Percentiles rank a stretch among this genome's conserved stretches.
Conservation (phyloP, 805 yeast species). For the Zygotorulaspora chibaensis region DNA sequence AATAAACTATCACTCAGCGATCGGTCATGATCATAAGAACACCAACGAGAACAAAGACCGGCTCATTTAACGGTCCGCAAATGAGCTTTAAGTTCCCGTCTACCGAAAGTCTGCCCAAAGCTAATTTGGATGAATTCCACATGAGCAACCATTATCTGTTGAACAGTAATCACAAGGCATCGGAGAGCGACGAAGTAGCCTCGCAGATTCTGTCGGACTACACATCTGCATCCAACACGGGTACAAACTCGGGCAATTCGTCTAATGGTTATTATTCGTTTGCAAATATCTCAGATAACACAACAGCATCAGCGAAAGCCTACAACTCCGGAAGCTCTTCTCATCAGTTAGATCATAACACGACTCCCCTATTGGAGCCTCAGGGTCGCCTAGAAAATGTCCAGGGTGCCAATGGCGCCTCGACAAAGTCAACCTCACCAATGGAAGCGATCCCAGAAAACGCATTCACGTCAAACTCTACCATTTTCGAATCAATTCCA, state of each 20-base stretch:
- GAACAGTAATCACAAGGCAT: slow-evolving; percentile 15
- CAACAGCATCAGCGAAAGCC: slow-evolving; percentile 24
- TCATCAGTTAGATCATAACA: slow-evolving; percentile 1
- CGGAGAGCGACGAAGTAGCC: slow-evolving; percentile 18
- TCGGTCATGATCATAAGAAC: slow-evolving; percentile 24
- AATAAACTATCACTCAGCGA: neutral
- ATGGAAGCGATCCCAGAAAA: slow-evolving; percentile 23
- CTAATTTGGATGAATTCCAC: slow-evolving; percentile 17
- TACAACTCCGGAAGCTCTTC: slow-evolving; percentile 5
- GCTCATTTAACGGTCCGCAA: slow-evolving; percentile 39
- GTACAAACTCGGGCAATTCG: slow-evolving; percentile 24
- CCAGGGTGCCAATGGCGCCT: neutral
- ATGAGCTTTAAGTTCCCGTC: slow-evolving; percentile 40
- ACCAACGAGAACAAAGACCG: slow-evolving; percentile 36
- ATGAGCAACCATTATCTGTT: slow-evolving; percentile 31
- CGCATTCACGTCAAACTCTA: slow-evolving; percentile 15
- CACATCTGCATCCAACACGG: slow-evolving; percentile 20
- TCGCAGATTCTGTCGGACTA: slow-evolving; percentile 34
- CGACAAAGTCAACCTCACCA: slow-evolving; percentile 7
- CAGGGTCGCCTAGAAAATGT: slow-evolving; percentile 2
- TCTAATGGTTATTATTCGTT: slow-evolving; percentile 35
- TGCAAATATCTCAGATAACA: slow-evolving; percentile 38
- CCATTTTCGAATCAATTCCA: slow-evolving; percentile 22
- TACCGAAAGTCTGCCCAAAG: slow-evolving; percentile 21
- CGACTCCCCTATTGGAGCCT: slow-evolving; percentile 6